These are phyloP conservation scores for Ilyonectria destructans DNA, from an alignment of 2,329 filamentous ascomycete genomes.

Conservation along the genomic window DNA sequence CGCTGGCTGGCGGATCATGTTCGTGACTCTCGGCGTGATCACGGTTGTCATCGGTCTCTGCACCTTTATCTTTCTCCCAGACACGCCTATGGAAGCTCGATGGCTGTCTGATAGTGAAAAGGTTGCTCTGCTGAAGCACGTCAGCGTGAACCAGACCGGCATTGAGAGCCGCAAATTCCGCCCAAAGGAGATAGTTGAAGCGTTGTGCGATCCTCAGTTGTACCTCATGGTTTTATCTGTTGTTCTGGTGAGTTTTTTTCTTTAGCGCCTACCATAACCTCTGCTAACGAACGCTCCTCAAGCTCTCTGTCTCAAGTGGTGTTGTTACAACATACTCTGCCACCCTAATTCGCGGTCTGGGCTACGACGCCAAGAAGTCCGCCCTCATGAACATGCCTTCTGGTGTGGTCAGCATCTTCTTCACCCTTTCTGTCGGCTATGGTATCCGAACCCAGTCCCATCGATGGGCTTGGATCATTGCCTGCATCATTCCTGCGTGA, in stretches of 20 bases:
- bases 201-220: conserved; percentile 67
- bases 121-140: conserved; percentile 66
- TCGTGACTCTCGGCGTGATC: conserved; percentile 76
- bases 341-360: conserved; percentile 66
- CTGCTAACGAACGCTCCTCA: conserved; percentile 19
- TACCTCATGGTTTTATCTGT: conserved; percentile 67
- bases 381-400: conserved; percentile 71
- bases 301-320: conserved; percentile 67
- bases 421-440: conserved; percentile 65
- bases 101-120: conserved; percentile 65
- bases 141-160: conserved; percentile 73
- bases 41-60: conserved; percentile 55
- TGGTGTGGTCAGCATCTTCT: conserved; percentile 67
- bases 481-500: conserved; percentile 65
- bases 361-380: conserved; percentile 61
- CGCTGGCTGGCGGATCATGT: conserved; percentile 80
- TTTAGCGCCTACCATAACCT: too few species aligned
- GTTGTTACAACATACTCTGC: conserved; percentile 71
- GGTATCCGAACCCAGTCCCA: conserved; percentile 64
- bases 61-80: conserved; percentile 55
- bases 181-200: conserved; percentile 67
- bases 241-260: conserved; percentile 59
- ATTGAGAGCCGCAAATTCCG: conserved; percentile 70
- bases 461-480: conserved; percentile 67
- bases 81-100: conserved; percentile 64